Base-by-base conservation (phyloP, 2,329 filamentous ascomycete species). In the Calonectria pauciramosa region DNA sequence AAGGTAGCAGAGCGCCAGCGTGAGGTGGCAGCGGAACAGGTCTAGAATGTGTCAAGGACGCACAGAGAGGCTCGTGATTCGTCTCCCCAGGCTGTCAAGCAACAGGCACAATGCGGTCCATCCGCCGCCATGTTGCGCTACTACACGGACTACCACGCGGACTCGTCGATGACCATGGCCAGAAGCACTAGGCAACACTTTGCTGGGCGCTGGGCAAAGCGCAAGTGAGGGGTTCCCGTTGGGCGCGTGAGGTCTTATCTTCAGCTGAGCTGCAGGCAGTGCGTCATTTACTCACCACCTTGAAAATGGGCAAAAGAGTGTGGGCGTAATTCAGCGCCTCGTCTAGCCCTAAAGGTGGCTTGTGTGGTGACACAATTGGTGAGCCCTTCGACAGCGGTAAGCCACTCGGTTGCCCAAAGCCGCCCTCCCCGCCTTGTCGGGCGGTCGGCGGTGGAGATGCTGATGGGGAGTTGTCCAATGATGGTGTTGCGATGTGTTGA, bases 251-350 rank as follows among this genome's bases (percentile, higher is more conserved):
- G 30, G 38, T 38, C 34, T 26, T 63, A 63, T 63, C 56, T 63
- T 63, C 56, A 63, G 56, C 56, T 63, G 10, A 63, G 56, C 56
- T 63, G 56, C 56, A 63, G 13, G 13, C 7, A 13, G 32, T 63
- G 56, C 56, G 56, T 63, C 34, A 63, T 63, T 63, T 60, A 60
- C 8, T 26, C n/a, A 16, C 56, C 20, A 20, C 10, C 34, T 63
- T 63, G 34, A 41, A 41, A 56, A 63, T 23, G 26, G n/a, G 34
- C 34, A 26, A 26, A 34, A 18, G n/a, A 7, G 3, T 38, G 56
- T 60, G 63, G 63, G 63, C 63, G 44, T 49, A 36, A 49, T 32
- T 18, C 44, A 34, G 63, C 63, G 63, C 63, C 63, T 51, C 41
- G 41, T 20, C 13, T 52, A 26, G 44, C 41, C 64, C 56, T 63